Base-by-base conservation (phyloP, 495 filamentous ascomycete species). In the Hypomontagnella submonticulosa region DNA sequence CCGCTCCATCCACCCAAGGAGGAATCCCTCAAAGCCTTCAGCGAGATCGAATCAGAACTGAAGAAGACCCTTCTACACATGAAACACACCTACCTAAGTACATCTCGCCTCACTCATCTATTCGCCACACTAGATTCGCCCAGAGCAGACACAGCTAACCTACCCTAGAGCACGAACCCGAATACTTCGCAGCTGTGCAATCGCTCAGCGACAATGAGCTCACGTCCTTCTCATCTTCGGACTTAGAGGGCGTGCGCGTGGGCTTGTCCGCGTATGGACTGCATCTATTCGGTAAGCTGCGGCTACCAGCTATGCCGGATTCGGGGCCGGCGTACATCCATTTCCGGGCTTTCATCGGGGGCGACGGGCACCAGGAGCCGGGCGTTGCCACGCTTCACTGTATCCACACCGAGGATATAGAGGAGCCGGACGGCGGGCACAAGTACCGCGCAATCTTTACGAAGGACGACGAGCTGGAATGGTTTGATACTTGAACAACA, bases 221-320 rank as follows among this genome's bases (percentile, higher is more conserved):
- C n/a, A 73, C 81, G 0, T 71, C 70, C 54, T 85, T 87, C 71
- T 61, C 67, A 12, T 62, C 76, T 13, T 74, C 79, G 23, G 79
- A 85, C 70, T 69, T 87, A 9, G 71, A 74, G 16, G 34, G 69
- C 10, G 85, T 87, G 18, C 80, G 85, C 37, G 80, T 85, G 4
- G 84, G 78, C 27, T 69, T 65, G 5, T 79, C 79, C 0, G 81
- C 83, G 1, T 87, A 87, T 66, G 85, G 85, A 1, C 63, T 84
- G 9, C 83, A 85, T 67, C 66, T 88, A 12, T 83, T 88, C 60
- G 84, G 83, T 64, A 86, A 85, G 63, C 69, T 87, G 41, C 78
- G 77, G 16, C 71, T 87, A 20, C 83, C 81, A 4, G 75, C 77
- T 32, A 48, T 77, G 70, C 73, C 76, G 19, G 75, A 79, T 37